These are phyloP conservation scores for Kalanchoe fedtschenkoi DNA, from an alignment of 164 flowering plant species.

Conservation along the genomic window DNA sequence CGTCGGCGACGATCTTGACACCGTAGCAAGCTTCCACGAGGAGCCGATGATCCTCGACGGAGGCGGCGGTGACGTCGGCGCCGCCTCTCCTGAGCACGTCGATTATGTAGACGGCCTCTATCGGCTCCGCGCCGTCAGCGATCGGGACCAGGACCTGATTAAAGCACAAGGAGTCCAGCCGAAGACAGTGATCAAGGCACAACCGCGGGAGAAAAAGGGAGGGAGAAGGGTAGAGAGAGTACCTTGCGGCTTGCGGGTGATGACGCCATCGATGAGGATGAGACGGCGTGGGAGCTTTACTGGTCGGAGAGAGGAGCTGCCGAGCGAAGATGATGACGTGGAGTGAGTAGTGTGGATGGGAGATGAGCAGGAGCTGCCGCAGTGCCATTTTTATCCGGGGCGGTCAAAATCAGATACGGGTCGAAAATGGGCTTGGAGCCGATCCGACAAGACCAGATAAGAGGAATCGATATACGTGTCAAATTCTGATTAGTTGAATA, in stretches of 20 bases:
- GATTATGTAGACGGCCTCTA: conserved; percentile 62
- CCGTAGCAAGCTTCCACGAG: conserved; percentile 52
- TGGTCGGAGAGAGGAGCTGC: not conserved
- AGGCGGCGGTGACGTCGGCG: conserved; percentile 81
- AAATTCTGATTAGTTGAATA: no score
- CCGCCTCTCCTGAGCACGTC: conserved; percentile 74
- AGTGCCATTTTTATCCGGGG: no score
- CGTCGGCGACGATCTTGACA: conserved; percentile 68
- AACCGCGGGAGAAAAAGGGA: not conserved
- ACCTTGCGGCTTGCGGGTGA: not conserved
- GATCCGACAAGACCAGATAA: no score
- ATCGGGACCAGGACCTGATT: conserved; percentile 74
- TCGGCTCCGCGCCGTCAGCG: conserved; percentile 72
- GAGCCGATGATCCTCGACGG: conserved; percentile 53
- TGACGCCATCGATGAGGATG: not conserved
- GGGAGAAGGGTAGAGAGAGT: not conserved
- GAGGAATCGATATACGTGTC: no score
- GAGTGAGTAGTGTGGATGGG: not conserved
- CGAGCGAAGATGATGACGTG: not conserved
- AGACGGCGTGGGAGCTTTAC: not conserved
- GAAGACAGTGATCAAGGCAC: not conserved
- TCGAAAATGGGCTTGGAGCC: no score
- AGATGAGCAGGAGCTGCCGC: no score
- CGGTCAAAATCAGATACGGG: no score
- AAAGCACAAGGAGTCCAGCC: not conserved